These are phyloP conservation scores for Wickerhamiella kazuoi DNA, from an alignment of 805 yeast species.

Conservation along the genomic window DNA sequence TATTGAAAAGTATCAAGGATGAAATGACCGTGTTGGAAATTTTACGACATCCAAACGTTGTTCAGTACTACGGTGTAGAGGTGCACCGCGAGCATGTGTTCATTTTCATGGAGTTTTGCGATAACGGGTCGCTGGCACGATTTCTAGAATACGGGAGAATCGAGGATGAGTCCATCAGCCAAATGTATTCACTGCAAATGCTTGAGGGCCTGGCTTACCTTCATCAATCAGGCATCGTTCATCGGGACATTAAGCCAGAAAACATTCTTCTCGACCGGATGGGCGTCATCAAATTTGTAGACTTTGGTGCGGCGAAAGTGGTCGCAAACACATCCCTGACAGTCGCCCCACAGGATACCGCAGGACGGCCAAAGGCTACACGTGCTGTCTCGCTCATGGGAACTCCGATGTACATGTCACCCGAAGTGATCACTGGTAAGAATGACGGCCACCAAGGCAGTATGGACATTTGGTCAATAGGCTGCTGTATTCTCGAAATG, in stretches of 20 bases:
- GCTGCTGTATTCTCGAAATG: slow-evolving; percentile 93
- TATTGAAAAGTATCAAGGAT: slow-evolving; percentile 78
- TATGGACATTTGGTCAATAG: slow-evolving; percentile 87
- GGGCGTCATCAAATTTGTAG: slow-evolving; percentile 89
- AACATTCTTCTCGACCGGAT: slow-evolving; percentile 76
- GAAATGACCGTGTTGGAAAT: slow-evolving; percentile 94
- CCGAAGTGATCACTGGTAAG: slow-evolving; percentile 80
- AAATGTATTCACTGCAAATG: slow-evolving; percentile 79
- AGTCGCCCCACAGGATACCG: slow-evolving; percentile 7
- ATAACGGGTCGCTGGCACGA: slow-evolving; percentile 80
- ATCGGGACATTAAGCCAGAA: slow-evolving; percentile 92
- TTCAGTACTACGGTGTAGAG: slow-evolving; percentile 91
- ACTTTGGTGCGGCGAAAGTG: slow-evolving; percentile 94
- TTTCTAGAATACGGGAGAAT: slow-evolving; percentile 80
- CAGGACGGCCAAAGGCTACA: slow-evolving; percentile 20
- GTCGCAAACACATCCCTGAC: slow-evolving; percentile 25
- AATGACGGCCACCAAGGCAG: slow-evolving; percentile 35
- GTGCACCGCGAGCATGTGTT: slow-evolving; percentile 91
- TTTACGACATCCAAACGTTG: slow-evolving; percentile 90
- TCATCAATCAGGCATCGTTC: slow-evolving; percentile 90
- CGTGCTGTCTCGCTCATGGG: slow-evolving; percentile 41
- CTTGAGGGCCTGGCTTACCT: slow-evolving; percentile 88
- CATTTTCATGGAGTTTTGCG: slow-evolving; percentile 94
- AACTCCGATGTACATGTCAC: slow-evolving; percentile 99
- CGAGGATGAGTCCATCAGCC: slow-evolving; percentile 86